Percentiles rank a stretch among this genome's conserved stretches.
These are phyloP conservation scores for Alisma plantagoaquatica DNA, from an alignment of 106 monocot species.

Conservation along the genomic window DNA sequence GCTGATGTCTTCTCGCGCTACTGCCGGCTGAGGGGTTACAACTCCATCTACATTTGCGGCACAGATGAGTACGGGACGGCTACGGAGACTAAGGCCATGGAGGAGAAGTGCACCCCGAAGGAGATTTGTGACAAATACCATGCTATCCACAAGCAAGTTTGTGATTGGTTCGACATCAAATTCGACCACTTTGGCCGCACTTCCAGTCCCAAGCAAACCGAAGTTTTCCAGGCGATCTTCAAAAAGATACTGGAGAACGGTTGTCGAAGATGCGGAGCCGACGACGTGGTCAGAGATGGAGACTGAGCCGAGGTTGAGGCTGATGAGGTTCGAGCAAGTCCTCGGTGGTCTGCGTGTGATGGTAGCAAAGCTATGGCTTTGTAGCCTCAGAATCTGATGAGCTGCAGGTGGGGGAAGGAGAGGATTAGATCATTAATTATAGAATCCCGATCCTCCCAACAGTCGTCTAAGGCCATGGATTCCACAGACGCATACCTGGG, in stretches of 20 bases:
- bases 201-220: conserved; percentile 73
- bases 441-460: too few relatives aligned
- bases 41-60: conserved; percentile 67
- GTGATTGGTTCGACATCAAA: conserved; percentile 81
- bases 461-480: too few relatives aligned
- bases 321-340: too few relatives aligned
- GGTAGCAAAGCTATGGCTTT: too few relatives aligned
- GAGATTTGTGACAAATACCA: conserved; percentile 92
- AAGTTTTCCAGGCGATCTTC: conserved; percentile 87
- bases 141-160: conserved; percentile 78
- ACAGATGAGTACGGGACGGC: conserved; percentile 95
- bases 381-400: too few relatives aligned
- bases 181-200: conserved; percentile 96
- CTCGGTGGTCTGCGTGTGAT: too few relatives aligned
- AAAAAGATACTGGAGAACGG: conserved; percentile 62
- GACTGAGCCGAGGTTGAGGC: too few relatives aligned
- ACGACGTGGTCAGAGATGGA: too few relatives aligned
- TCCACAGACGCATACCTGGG: too few relatives aligned
- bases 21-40: conserved; percentile 78
- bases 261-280: too few relatives aligned
- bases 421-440: too few relatives aligned
- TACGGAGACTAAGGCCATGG: conserved; percentile 84
- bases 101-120: conserved; percentile 81
- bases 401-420: too few relatives aligned
- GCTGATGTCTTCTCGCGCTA: conserved; percentile 95